phyloP scores from a whole-genome alignment of 169 alveolate species.

The Condylostoma magnum region DNA sequence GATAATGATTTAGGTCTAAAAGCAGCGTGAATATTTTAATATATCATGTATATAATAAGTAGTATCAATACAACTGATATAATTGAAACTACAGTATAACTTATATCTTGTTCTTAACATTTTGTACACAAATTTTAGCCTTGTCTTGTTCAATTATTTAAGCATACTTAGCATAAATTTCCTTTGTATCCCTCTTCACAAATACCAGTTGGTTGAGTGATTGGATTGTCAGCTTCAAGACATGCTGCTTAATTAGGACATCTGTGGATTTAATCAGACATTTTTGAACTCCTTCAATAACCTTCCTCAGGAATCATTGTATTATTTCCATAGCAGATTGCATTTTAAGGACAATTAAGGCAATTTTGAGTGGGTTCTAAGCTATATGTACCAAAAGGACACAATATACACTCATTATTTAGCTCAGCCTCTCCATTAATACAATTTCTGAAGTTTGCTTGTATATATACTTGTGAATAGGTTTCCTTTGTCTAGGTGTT shows the following conservation, averaged over 20 bases:
- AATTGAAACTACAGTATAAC: neutral
- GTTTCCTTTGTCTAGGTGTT: too few relatives aligned
- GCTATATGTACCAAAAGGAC: neutral
- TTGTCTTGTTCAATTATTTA: conserved; percentile 42
- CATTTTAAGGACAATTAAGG: conserved; percentile 6
- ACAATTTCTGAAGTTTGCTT: neutral
- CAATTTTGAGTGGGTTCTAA: neutral
- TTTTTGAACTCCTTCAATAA: neutral
- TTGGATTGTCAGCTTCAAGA: too few relatives aligned
- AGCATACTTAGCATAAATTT: conserved; percentile 48
- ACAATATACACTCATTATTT: neutral
- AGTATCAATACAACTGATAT: conserved; percentile 13
- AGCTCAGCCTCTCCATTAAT: neutral
- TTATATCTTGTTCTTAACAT: conserved; percentile 36
- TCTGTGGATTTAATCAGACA: neutral
- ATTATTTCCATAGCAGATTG: conserved; percentile 1
- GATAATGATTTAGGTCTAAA: neutral
- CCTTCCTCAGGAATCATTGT: conserved; percentile 18
- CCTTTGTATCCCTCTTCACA: conserved; percentile 48
- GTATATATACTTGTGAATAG: too few relatives aligned
- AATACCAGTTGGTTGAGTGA: neutral
- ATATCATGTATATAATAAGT: conserved; percentile 26
- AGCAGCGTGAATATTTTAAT: conserved; percentile 41
- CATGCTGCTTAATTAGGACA: neutral
- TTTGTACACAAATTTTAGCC: conserved; percentile 37